These are phyloP conservation scores for Hawksworthiomyces lignivorus DNA, from an alignment of 2,329 filamentous ascomycete genomes.

Conservation along the genomic window DNA sequence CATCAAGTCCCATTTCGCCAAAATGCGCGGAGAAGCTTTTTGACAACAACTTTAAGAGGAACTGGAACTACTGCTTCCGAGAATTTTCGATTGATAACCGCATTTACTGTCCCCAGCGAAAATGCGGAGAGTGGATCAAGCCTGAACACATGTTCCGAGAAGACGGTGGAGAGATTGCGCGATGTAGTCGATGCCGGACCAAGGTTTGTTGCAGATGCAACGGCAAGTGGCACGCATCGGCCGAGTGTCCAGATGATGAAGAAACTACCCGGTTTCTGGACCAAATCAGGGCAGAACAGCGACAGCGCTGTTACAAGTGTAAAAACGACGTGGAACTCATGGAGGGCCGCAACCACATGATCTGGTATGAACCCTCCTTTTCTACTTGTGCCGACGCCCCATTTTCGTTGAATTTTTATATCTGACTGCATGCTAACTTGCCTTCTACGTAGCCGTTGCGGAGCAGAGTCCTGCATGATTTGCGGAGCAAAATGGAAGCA, in stretches of 20 bases:
- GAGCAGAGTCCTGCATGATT: constrained; percentile 79
- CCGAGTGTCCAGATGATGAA: constrained; percentile 65
- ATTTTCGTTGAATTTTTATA: too few relatives aligned
- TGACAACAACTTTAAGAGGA: constrained; percentile 63
- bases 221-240: constrained; percentile 61
- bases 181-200: constrained; percentile 62
- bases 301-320: constrained; percentile 71
- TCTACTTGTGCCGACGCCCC: too few relatives aligned
- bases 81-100: constrained; percentile 69
- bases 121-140: constrained; percentile 74
- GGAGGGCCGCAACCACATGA: constrained; percentile 84
- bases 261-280: constrained; percentile 56
- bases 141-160: constrained; percentile 58
- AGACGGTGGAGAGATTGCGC: constrained; percentile 56
- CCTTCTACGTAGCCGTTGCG: constrained; percentile 53
- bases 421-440: not conserved
- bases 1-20: constrained; percentile 61
- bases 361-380: constrained; percentile 50
- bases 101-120: constrained; percentile 65
- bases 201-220: constrained; percentile 71
- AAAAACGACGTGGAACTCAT: constrained; percentile 67
- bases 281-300: constrained; percentile 59
- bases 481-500: constrained; percentile 77
- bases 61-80: constrained; percentile 73
- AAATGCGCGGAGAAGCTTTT: constrained; percentile 72